Conservation (phyloP, 2,329 filamentous ascomycete species). For the Sphaceloma murrayae region DNA sequence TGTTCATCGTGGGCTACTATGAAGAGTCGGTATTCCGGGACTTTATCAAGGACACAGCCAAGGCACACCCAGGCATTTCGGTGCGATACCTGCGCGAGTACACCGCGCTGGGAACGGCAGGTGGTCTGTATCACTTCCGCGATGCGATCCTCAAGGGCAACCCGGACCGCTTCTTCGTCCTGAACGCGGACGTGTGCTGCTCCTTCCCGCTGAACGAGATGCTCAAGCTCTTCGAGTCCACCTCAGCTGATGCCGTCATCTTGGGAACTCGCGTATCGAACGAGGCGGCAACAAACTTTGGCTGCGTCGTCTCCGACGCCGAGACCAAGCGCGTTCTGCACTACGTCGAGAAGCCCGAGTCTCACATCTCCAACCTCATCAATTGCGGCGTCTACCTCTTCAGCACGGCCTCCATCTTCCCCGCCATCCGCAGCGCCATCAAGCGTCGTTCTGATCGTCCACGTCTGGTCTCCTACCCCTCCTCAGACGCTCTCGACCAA, state of each 20-base stretch:
- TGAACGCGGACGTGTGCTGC: conserved; percentile 98
- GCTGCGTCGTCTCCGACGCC: conserved; percentile 90
- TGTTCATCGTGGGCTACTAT: conserved; percentile 98
- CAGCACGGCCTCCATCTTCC: conserved; percentile 90
- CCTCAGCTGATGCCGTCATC: conserved; percentile 93
- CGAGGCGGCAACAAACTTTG: conserved; percentile 90
- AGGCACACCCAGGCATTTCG: conserved; percentile 75
- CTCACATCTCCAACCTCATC: conserved; percentile 95
- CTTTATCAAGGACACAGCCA: conserved; percentile 86
- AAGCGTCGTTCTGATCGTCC: conserved; percentile 90
- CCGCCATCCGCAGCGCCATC: conserved; percentile 85
- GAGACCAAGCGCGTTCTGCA: conserved; percentile 93
- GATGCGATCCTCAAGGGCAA: conserved; percentile 95
- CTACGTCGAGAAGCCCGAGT: conserved; percentile 98
- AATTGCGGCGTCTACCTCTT: conserved; percentile 99
- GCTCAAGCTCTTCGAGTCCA: conserved; percentile 88
- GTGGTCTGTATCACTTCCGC: conserved; percentile 96
- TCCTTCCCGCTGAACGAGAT: conserved; percentile 94
- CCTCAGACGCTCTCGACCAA: conserved; percentile 77
- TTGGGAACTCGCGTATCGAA: conserved; percentile 84
- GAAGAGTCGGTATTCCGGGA: conserved; percentile 94
- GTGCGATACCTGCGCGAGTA: conserved; percentile 98
- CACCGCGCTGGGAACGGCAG: conserved; percentile 87
- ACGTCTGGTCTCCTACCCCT: conserved; percentile 87
- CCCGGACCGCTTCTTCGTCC: conserved; percentile 89